These are phyloP conservation scores for Capillidium heterosporum DNA, from an alignment of 371 early-diverging fungal genomes.

Conservation along the genomic window DNA sequence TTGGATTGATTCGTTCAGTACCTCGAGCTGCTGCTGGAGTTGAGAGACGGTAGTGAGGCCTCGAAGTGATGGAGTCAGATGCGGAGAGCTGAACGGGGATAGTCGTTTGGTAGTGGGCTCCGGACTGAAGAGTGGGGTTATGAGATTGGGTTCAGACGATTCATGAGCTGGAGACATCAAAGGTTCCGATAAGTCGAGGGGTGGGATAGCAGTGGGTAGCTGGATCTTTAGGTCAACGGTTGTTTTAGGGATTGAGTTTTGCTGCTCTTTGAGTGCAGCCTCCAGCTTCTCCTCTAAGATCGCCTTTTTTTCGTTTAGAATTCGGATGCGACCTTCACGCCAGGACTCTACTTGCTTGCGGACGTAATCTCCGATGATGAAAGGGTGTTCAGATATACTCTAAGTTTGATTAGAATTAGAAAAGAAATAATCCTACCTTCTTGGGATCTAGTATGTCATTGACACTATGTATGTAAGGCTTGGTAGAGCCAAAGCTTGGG, in stretches of 20 bases:
- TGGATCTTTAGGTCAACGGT: too few species aligned
- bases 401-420: background rate
- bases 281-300: background rate
- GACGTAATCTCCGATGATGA: conserved; percentile 8
- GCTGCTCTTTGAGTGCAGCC: background rate
- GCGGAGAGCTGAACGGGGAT: background rate
- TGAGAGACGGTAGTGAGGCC: background rate
- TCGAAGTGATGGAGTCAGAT: background rate
- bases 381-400: conserved; percentile 7
- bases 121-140: too few species aligned
- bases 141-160: background rate
- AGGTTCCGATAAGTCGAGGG: background rate
- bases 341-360: conserved; percentile 5
- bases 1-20: background rate
- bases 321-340: background rate
- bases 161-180: background rate
- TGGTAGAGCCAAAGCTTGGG: background rate
- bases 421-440: conserved; percentile 4
- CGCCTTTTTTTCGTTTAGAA: background rate
- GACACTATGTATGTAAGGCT: conserved; percentile 5
- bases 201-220: background rate
- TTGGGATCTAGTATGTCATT: conserved; percentile 7
- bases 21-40: background rate
- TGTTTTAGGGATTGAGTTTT: background rate
- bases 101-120: too few species aligned